Base-by-base conservation (phyloP, 768 basidiomycete species). In the Mycena rebaudengoi region DNA sequence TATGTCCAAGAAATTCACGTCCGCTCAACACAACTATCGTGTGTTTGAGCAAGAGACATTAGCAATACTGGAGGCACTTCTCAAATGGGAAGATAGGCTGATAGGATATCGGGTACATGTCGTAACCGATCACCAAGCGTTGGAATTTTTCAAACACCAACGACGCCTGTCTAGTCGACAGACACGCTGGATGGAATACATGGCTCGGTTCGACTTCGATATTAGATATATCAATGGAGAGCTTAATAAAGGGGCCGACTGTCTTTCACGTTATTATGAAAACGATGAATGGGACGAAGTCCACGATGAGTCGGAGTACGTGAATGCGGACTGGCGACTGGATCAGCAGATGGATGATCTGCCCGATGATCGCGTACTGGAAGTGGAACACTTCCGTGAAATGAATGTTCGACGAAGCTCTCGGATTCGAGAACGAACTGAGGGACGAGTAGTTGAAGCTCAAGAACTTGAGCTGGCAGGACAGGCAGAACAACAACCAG, bases 71-170 rank as follows among this genome's bases (percentile, higher is more conserved):
- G 66, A 74, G 54, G 69, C 69, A 0, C 43, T 78, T 2, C 21
- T 71, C 7, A 76, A 75, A 44, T 78, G 74, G 75, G 73, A 76
- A 64, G 74, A 77, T 33, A 76, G 76, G 26, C 62, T 77, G 0
- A 41, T 78, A 0, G 73, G 76, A 16, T 67, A 65, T 28, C 40
- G 41, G 3, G 53, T 78, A 48, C 73, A 68, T 21, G n/a, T 65
- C 10, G 32, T 73, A 18, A 70, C 71, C 0, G 71, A 72, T 41
- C 72, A 73, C 33, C 57, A 70, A 26, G 69, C 67, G 0, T 60
- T 73, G 2, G 65, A 69, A 21, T 73, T 74, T 65, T 75, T 79
- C 40, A 70, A 75, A 14, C 72, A 64, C 0, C 73, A 76, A 46
- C 0, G 12, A 0, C 23, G 52, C 1, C 29, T 73, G 8, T 61